Evolutionary conservation across 306 rosid genomes (phyloP).

Genomic region (Abrus precatorius): DNA sequence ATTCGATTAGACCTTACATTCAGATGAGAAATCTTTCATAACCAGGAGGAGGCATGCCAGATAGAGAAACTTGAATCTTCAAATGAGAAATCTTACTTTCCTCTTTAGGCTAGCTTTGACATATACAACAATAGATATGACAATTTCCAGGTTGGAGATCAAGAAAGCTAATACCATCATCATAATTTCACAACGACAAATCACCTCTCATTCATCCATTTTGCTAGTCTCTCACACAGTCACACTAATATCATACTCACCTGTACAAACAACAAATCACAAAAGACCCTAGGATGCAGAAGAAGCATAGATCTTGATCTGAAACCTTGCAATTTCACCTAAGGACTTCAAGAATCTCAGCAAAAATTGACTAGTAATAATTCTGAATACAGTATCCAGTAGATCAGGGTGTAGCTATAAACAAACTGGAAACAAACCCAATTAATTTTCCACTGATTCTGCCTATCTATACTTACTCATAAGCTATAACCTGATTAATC

Average conservation of each 20-base stretch:
- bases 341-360: neutral
- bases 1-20: constrained; percentile 21
- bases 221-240: neutral
- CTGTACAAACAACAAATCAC: neutral
- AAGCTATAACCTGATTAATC: neutral
- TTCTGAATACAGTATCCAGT: neutral
- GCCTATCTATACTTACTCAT: neutral
- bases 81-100: no score
- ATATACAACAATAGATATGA: constrained; percentile 14
- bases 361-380: neutral
- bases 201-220: neutral
- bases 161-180: constrained; percentile 21
- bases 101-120: neutral
- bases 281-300: constrained; percentile 25
- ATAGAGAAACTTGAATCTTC: neutral
- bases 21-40: neutral
- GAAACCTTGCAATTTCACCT: constrained; percentile 18
- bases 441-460: constrained; percentile 16
- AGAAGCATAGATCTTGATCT: constrained; percentile 23
- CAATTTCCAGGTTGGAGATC: constrained; percentile 6
- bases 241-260: neutral
- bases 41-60: neutral
- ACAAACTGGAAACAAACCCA: constrained; percentile 1
- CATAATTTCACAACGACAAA: neutral
- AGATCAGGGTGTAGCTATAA: neutral